These are phyloP conservation scores for Citrullus colocynthis DNA, from an alignment of 306 rosid species.

Conservation along the genomic window DNA sequence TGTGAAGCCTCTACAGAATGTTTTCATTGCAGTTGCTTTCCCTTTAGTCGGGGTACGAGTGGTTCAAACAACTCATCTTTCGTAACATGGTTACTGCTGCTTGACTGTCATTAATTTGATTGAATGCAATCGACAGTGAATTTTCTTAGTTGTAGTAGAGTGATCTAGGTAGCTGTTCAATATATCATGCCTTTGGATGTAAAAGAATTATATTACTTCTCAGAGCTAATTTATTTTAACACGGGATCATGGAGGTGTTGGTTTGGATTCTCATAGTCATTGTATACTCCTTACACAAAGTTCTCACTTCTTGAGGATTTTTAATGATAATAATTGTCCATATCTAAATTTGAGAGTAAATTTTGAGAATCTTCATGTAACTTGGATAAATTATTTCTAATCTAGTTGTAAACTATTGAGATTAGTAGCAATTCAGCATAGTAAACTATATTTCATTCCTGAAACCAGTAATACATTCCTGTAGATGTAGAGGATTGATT, in stretches of 20 bases:
- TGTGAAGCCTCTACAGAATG: conserved; percentile 55
- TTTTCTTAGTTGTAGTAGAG: not conserved
- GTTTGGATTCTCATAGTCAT: not conserved
- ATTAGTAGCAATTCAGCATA: not conserved
- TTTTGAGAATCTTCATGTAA: not conserved
- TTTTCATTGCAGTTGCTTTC: conserved; percentile 54
- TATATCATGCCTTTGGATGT: not conserved
- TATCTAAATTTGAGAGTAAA: not conserved
- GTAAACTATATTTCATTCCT: not conserved
- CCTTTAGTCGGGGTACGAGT: conserved; percentile 77
- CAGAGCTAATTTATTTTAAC: not conserved
- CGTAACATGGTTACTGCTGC: not conserved
- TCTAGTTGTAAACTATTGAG: not conserved
- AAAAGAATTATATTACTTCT: not conserved
- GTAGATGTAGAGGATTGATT: not conserved
- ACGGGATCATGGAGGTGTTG: not conserved
- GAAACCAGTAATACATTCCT: not conserved
- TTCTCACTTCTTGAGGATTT: not conserved
- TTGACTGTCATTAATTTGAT: not conserved
- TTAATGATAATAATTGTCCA: not conserved
- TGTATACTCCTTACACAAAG: not conserved
- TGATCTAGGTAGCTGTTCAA: not conserved
- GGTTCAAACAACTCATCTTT: not conserved
- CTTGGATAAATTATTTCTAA: not conserved
- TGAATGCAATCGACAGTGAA: not conserved